phyloP scores from a whole-genome alignment of 1,284 basidiomycete genomes.

The Cryptococcus amylolentus region DNA sequence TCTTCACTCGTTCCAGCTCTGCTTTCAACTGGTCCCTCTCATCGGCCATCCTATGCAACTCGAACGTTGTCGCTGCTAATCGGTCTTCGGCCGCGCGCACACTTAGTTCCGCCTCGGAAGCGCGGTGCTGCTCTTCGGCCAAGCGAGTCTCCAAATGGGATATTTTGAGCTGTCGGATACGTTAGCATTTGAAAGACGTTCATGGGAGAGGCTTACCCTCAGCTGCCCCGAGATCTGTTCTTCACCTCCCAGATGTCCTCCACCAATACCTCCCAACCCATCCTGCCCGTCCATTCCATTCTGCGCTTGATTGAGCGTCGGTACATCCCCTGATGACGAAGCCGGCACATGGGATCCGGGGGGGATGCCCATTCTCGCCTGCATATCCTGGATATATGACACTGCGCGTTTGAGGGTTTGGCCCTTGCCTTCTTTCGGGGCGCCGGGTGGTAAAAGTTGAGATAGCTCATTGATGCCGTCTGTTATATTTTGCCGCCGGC shows the following conservation, averaged over 20 bases:
- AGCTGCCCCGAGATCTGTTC: conserved; percentile 16
- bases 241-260: conserved; percentile 25
- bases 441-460: conserved; percentile 70
- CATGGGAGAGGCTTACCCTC: conserved; percentile 8
- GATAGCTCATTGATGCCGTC: conserved; percentile 91
- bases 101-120: conserved; percentile 33
- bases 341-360: too few species aligned
- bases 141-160: conserved; percentile 17
- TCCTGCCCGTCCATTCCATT: too few species aligned
- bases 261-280: neutral
- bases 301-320: too few species aligned
- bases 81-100: conserved; percentile 46
- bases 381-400: conserved; percentile 30
- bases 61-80: conserved; percentile 35
- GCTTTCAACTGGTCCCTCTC: conserved; percentile 41
- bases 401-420: conserved; percentile 33
- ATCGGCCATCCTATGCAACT: conserved; percentile 39
- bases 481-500: conserved; percentile 89
- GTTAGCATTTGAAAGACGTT: neutral
- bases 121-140: conserved; percentile 31
- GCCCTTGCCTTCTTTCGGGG: conserved; percentile 39
- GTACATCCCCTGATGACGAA: too few species aligned
- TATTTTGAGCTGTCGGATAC: conserved; percentile 21
- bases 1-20: neutral
- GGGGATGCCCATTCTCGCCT: conserved; percentile 8